Base-by-base conservation (phyloP, 352 stramenopile genomes). In the Globisporangium acanthophoron region DNA sequence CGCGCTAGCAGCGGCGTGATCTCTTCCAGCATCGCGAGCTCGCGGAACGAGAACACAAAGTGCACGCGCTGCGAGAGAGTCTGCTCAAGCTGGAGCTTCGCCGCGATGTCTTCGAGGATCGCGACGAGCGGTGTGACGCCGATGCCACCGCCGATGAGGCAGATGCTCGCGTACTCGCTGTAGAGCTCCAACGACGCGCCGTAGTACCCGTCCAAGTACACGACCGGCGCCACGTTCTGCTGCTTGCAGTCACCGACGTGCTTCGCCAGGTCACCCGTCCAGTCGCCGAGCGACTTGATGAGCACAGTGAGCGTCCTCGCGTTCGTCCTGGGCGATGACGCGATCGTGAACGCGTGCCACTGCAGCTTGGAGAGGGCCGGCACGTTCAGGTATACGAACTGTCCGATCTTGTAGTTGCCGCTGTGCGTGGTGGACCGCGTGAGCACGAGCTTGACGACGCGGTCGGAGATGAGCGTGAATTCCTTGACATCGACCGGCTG, bases 11-110 rank as follows among this genome's bases (percentile, higher is more conserved):
- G 41, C 20, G 64, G 65, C n/a, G 73, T 64, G 27, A 78, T 60
- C 45, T 73, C 61, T 43, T 78, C 63, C 1, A 82, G 44, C 37
- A 79, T 39, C 1, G 68, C 43, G 1, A 79, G 52, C n/a, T 77
- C 67, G 2, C 70, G 70, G 58, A 79, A 77, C 16, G 68, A 61
- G 31, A 82, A 79, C n/a, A 76, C 35, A 31, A 82, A 75, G 24
- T 53, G 21, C 21, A 79, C 63, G 0, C 47, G 48, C 41, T 76
- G 73, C 1, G 3, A 20, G 3, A 65, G 3, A 11, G 50, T 18
- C 27, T 65, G 43, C 29, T 54, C 8, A 54, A 39, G 24, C 0
- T 33, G 40, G 2, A 78, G 41, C 58, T 65, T 65, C 18, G 46
- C 31, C 27, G 58, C 65, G 2, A 83, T 68, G 44, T 73, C 66